These are phyloP conservation scores for Bidens hawaiensis DNA, from an alignment of 140 eudicot species.

Conservation along the genomic window DNA sequence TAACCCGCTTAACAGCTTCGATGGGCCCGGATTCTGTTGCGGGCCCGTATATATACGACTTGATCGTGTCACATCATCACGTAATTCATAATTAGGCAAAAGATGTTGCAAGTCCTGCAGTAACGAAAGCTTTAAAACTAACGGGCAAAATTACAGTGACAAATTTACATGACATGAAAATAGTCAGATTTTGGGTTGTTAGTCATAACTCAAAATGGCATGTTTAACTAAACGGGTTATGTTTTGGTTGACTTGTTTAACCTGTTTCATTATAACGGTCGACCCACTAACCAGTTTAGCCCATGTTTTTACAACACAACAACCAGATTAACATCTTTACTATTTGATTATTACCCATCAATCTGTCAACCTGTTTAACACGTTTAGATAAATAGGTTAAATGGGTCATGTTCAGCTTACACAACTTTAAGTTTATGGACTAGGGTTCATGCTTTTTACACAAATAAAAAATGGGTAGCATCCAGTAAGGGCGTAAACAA, in stretches of 20 bases:
- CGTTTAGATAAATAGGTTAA: neutral
- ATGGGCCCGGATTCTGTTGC: conserved; percentile 31
- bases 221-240: neutral
- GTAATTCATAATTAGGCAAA: conserved; percentile 38
- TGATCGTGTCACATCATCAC: conserved; percentile 41
- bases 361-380: neutral
- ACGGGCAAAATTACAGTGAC: too few species aligned
- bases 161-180: neutral
- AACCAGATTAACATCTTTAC: too few species aligned
- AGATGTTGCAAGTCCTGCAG: conserved; percentile 51
- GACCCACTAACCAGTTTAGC: neutral
- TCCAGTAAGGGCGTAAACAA: too few species aligned
- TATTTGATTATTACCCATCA: neutral
- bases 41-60: conserved; percentile 25
- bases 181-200: neutral
- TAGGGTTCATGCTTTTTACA: neutral
- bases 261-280: neutral
- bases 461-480: neutral
- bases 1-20: conserved; percentile 38
- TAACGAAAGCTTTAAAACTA: neutral
- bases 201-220: too few species aligned
- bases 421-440: neutral
- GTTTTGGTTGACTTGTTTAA: neutral
- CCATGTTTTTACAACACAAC: too few species aligned
- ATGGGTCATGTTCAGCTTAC: neutral